These are phyloP conservation scores for Fusarium graminum DNA, from an alignment of 2,329 filamentous ascomycete genomes.

Conservation along the genomic window DNA sequence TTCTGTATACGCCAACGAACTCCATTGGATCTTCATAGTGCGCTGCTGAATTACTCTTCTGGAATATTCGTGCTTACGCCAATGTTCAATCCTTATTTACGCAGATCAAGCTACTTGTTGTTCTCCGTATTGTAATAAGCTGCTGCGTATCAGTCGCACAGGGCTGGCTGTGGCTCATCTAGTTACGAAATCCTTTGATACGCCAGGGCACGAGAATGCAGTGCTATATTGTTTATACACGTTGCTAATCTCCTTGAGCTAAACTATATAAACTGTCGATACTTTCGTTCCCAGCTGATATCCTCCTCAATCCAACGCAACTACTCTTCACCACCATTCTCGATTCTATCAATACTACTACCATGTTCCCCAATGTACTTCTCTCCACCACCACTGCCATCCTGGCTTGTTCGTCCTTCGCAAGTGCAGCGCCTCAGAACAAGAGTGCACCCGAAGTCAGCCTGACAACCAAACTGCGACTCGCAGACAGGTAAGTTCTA, in stretches of 20 bases:
- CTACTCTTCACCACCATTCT: neutral
- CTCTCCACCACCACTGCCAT: conserved; percentile 47
- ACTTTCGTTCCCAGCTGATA: neutral
- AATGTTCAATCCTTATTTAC: conserved; percentile 10
- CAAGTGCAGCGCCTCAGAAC: conserved; percentile 44
- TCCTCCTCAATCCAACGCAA: neutral
- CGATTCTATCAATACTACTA: neutral
- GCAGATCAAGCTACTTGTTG: neutral
- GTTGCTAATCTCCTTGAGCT: fast-evolving
- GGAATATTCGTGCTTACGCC: neutral
- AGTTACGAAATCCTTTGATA: neutral
- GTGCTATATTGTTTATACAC: fast-evolving
- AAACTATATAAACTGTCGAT: conserved; percentile 21
- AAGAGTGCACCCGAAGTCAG: conserved; percentile 42
- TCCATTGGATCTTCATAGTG: neutral
- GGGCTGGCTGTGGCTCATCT: conserved; percentile 3
- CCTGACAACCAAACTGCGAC: conserved; percentile 54
- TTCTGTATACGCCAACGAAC: neutral
- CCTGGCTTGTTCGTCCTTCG: conserved; percentile 55
- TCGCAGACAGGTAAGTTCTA: conserved; percentile 55
- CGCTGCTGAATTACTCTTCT: no score
- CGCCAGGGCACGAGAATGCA: neutral
- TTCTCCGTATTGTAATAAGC: neutral
- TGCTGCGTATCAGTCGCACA: conserved; percentile 7
- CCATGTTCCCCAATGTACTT: conserved; percentile 22